Evolutionary conservation across 2,329 filamentous ascomycete genomes (phyloP), one percentile per base, ranked within the genome.

Genomic region (Clarireedia homoeocarpa): DNA sequence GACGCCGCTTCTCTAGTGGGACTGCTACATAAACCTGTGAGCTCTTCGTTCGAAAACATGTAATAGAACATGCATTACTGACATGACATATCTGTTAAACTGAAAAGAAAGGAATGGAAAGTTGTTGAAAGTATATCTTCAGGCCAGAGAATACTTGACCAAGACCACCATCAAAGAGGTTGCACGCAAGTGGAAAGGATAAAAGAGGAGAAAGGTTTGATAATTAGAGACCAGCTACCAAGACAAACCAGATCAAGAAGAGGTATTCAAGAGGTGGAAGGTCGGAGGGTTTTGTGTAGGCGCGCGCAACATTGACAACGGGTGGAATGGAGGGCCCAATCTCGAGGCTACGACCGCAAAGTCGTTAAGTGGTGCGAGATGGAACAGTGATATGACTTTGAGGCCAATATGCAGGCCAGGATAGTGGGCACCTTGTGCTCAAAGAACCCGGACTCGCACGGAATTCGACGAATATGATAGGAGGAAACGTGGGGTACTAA

Each of bases 151-250:
- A 26, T 39, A 46, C 30, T 50, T 50, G 40, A 39, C 48, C 48
- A 39, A 47, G 48, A 24, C 34, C 34, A 40, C 40, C 34, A 4
- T 55, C 38, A 55, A 55, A 50, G 52, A 42, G 45, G 40, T 26
- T 50, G 46, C 24, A 55, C n/a, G 46, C 48, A 61, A 48, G 51
- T 55, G 53, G 58, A 59, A 60, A 40, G 59, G 62, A 55, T 60
- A 59, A 58, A 59, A 59, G 56, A 53, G 57, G 63, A 66, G 61
- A 62, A 62, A 65, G 64, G 66, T 50, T 55, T 46, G 49, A 55
- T 47, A 50, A 55, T 50, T 67, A 66, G 67, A 69, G 66, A 66
- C 67, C 67, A 69, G 67, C 67, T 68, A 68, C 63, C 66, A 62
- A 64, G 57, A 58, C 61, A 64, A 64, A 59, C 49, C 42, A 59